These are phyloP conservation scores for Gastrolobium villosum DNA, from an alignment of 306 rosid species.

Conservation along the genomic window DNA sequence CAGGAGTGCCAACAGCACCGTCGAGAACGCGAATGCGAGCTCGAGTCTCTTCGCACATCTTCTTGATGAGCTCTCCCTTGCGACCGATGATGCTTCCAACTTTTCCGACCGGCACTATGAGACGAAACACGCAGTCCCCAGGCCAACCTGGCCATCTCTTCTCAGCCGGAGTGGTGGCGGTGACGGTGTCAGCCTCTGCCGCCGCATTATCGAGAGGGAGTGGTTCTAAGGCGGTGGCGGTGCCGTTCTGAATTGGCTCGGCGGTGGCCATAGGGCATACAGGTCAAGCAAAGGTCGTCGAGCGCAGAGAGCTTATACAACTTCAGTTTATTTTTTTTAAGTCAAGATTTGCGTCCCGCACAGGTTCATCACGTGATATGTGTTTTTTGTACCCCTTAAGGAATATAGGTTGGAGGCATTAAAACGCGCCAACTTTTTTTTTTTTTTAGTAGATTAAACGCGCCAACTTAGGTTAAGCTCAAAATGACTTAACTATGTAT, in stretches of 20 bases:
- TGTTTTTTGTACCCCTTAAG: too few relatives aligned
- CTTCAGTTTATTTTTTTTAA: background rate
- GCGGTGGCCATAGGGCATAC: conserved; percentile 54
- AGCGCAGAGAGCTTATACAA: background rate
- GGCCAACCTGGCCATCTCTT: conserved; percentile 90
- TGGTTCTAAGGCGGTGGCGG: conserved; percentile 30
- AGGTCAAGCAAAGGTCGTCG: conserved; percentile 26
- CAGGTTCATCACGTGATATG: background rate
- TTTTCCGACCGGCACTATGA: conserved; percentile 72
- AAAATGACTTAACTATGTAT: too few relatives aligned
- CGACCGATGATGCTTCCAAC: conserved; percentile 86
- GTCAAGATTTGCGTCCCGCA: background rate
- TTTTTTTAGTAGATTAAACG: too few relatives aligned
- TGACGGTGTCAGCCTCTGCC: background rate
- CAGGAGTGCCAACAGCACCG: conserved; percentile 71
- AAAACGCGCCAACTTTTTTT: too few relatives aligned
- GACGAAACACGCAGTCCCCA: conserved; percentile 74
- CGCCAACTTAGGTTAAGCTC: too few relatives aligned
- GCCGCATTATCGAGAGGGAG: conserved; percentile 20
- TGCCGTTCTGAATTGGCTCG: conserved; percentile 55
- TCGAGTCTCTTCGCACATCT: conserved; percentile 29
- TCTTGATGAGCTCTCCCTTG: conserved; percentile 80
- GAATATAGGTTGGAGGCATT: too few relatives aligned
- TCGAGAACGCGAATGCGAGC: conserved; percentile 82
- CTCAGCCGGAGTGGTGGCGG: conserved; percentile 44